These are phyloP conservation scores for Fusarium guadeloupense DNA, from an alignment of 2,329 filamentous ascomycete species.

Conservation along the genomic window DNA sequence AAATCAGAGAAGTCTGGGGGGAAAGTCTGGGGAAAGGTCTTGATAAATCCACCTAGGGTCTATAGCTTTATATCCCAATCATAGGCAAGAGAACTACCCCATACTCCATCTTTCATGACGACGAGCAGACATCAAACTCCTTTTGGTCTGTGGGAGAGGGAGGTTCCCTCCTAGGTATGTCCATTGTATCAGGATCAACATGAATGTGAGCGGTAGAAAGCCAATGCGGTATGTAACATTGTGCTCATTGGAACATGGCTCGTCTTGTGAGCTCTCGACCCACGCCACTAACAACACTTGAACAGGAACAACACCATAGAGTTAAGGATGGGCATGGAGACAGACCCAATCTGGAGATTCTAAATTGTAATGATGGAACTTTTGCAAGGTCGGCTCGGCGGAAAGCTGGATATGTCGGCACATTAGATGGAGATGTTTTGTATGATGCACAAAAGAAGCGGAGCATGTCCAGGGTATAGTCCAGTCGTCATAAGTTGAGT, in stretches of 20 bases:
- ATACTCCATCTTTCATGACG: conserved; percentile 25
- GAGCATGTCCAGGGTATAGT: conserved; percentile 14
- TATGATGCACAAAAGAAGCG: conserved; percentile 15
- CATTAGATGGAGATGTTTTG: conserved; percentile 12
- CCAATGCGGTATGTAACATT: background rate
- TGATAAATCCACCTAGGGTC: conserved; percentile 14
- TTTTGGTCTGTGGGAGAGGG: conserved; percentile 9
- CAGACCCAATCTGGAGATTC: conserved; percentile 22
- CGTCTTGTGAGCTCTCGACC: conserved; percentile 19
- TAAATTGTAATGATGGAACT: conserved; percentile 22
- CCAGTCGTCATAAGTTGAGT: conserved; percentile 21
- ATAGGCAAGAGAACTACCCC: conserved; percentile 17
- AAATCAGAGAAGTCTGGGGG: conserved; percentile 1
- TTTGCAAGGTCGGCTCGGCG: conserved; percentile 11
- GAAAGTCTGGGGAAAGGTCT: conserved; percentile 5
- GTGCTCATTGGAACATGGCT: conserved; percentile 2
- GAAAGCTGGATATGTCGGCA: conserved; percentile 36
- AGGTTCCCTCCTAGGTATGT: background rate
- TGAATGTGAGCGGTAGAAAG: conserved; percentile 3
- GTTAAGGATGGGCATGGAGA: conserved; percentile 16
- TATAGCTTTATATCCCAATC: conserved; percentile 20
- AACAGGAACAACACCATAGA: conserved; percentile 22
- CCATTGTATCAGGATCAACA: conserved; percentile 17
- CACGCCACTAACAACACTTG: conserved; percentile 27
- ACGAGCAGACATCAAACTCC: conserved; percentile 16